A percentile compares a stretch with the other conserved stretches of the same genome.
phyloP scores from a whole-genome alignment of 1,139 yeast genomes.

The Kodamaea ohmeri region DNA sequence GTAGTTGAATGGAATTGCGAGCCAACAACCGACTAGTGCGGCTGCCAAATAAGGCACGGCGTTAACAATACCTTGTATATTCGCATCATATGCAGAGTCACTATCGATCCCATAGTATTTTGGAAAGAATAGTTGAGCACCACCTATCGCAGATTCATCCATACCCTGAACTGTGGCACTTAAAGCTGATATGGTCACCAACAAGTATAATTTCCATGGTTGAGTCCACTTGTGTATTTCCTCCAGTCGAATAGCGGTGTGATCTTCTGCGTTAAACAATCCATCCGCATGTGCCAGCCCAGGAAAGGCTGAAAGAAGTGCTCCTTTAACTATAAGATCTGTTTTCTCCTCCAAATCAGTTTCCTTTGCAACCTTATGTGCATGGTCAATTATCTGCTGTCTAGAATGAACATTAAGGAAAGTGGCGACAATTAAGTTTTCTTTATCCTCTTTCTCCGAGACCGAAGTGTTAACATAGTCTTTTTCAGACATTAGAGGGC shows the following conservation, averaged over 20 bases:
- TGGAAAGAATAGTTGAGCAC: conserved; percentile 13
- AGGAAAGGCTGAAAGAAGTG: conserved; percentile 8
- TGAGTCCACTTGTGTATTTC: conserved; percentile 3
- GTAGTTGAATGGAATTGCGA: conserved; percentile 8
- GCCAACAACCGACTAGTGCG: conserved; percentile 8
- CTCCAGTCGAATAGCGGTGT: conserved; percentile 2
- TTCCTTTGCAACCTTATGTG: conserved; percentile 2
- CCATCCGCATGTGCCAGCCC: conserved; percentile 1
- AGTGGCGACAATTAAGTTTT: conserved; percentile 7
- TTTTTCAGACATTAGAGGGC: conserved; percentile 2
- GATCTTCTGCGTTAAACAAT: conserved; percentile 4
- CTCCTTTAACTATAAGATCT: conserved; percentile 8
- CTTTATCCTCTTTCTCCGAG: background rate
- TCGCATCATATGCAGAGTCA: conserved; percentile 10
- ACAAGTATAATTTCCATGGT: conserved; percentile 8
- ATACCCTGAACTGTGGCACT: conserved; percentile 12
- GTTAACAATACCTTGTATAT: conserved; percentile 13
- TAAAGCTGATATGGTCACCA: conserved; percentile 10
- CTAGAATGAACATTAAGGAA: conserved; percentile 5
- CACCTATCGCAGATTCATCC: conserved; percentile 23
- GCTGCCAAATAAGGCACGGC: conserved; percentile 16
- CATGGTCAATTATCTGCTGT: conserved; percentile 6
- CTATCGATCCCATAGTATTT: conserved; percentile 10
- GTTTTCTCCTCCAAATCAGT: conserved; percentile 5
- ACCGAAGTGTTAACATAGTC: background rate